Evolutionary conservation across 2,329 filamentous ascomycete species (phyloP).

Genomic region (Colletotrichum musae): DNA sequence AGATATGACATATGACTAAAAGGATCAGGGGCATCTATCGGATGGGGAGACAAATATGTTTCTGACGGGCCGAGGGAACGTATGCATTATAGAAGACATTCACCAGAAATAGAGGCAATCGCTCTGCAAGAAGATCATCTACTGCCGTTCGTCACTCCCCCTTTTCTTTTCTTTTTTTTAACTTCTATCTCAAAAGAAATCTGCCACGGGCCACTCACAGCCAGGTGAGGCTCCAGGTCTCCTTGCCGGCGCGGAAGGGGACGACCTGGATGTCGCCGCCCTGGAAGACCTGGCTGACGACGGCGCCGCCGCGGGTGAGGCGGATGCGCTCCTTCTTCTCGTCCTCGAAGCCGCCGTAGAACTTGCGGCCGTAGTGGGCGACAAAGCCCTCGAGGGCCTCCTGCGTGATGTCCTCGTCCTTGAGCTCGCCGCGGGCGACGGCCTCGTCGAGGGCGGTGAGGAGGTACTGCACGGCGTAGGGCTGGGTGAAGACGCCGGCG

Average conservation of each 20-base stretch:
- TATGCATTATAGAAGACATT: slow-evolving; percentile 38
- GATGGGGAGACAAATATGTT: not conserved
- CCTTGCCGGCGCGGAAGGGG: slow-evolving; percentile 74
- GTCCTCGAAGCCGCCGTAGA: slow-evolving; percentile 65
- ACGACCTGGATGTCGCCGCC: slow-evolving; percentile 74
- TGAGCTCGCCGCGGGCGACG: slow-evolving; percentile 65
- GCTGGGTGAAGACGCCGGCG: slow-evolving; percentile 86
- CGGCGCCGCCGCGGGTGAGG: slow-evolving; percentile 68
- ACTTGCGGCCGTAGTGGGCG: slow-evolving; percentile 65
- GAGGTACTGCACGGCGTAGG: slow-evolving; percentile 76
- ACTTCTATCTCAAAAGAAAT: too few species aligned
- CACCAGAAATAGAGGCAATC: slow-evolving; percentile 19
- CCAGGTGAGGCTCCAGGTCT: slow-evolving; percentile 70
- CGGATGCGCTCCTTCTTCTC: slow-evolving; percentile 69
- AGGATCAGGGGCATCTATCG: slow-evolving; percentile 1
- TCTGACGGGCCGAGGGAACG: slow-evolving; percentile 26
- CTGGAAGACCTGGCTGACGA: slow-evolving; percentile 67
- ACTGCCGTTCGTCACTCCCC: not conserved
- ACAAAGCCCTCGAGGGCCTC: slow-evolving; percentile 70
- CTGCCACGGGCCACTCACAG: slow-evolving; percentile 42
- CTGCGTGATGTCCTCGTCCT: slow-evolving; percentile 66
- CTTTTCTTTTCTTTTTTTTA: not conserved
- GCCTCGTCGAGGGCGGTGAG: slow-evolving; percentile 69
- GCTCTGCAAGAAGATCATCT: not conserved
- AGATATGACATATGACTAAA: slow-evolving; percentile 33